Conservation (phyloP, 805 yeast genomes). For the Kazachstania taianensis region DNA sequence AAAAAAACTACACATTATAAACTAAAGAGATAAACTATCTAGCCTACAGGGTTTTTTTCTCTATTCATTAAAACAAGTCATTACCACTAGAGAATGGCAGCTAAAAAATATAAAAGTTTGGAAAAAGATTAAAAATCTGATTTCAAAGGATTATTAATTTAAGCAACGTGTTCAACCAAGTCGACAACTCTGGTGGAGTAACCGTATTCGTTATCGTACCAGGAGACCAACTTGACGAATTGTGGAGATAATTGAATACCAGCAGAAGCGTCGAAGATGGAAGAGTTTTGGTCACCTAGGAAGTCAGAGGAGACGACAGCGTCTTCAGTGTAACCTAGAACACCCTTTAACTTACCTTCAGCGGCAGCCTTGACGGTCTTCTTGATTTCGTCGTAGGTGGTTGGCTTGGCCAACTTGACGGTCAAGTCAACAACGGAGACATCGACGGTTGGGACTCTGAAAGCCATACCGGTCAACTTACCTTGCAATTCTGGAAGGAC, state of each 20-base stretch:
- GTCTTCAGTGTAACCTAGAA: constrained; percentile 61
- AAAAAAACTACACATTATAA: no score
- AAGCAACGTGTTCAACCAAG: constrained; percentile 56
- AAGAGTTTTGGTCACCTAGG: constrained; percentile 51
- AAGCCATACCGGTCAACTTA: constrained; percentile 64
- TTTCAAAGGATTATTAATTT: no score
- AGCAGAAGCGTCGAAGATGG: constrained; percentile 59
- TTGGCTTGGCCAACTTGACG: constrained; percentile 46
- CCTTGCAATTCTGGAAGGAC: constrained; percentile 64
- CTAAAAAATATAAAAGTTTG: constrained; percentile 19
- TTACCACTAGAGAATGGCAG: background rate
- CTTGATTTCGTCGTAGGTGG: constrained; percentile 57
- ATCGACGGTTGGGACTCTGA: constrained; percentile 67
- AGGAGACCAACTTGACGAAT: constrained; percentile 59
- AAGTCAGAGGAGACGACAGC: constrained; percentile 63
- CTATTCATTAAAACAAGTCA: background rate
- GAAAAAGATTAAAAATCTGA: background rate
- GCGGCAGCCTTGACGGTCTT: constrained; percentile 48
- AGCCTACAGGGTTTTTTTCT: no score
- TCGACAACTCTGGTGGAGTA: constrained; percentile 71
- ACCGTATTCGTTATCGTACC: constrained; percentile 72
- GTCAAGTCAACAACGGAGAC: constrained; percentile 66
- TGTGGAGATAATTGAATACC: constrained; percentile 63
- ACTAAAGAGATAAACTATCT: no score
- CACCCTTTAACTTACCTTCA: constrained; percentile 51